Evolutionary conservation across 2,329 filamentous ascomycete species (phyloP), one percentile per base, ranked within the genome.

Genomic region (Ophiostoma ips): DNA sequence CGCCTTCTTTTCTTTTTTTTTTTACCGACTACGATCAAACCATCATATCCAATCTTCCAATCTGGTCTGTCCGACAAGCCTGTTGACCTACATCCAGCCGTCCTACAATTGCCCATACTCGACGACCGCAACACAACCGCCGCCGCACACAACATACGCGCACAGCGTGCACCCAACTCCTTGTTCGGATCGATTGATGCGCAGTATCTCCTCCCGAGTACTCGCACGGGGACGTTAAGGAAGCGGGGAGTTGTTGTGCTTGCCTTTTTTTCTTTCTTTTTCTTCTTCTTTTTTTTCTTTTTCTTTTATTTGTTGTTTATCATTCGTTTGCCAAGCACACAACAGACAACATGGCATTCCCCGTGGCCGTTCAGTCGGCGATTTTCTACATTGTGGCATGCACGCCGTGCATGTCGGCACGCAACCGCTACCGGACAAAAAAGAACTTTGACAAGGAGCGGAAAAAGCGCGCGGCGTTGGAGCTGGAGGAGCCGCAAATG

Each of bases 381-480:
- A 68, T 86, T 62, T 89, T 88, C 71, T 87, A 86, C 69, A 73
- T 87, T 57, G 68, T 84, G 53, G 83, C 84, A 50, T 90, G 85
- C 62, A 81, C 83, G 54, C 84, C 84, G 66, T 95, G 88, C 67
- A 73, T 81, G 51, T 77, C 85, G 57, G 76, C 83, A 53, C 73
- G 75, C 48, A 77, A 84, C 62, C 79, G 80, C 55, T 77, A 83
- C 58, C 83, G 83, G 63, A 75, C 83, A 52, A 82, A 78, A 64
- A 76, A 77, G 57, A 75, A 86, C 62, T 84, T 85, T 46, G 79
- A 79, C 61, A 75, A 75, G 58, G 80, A 83, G 54, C 74, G 81
- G 51, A 71, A 76, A 57, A 77, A 83, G 57, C 82, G 84, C 62
- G 73, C 75, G 43, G 76, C 71, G 52, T 65, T 81, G 52, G 76